These are phyloP conservation scores for Naganishia sp. DNA, from an alignment of 1,284 basidiomycete genomes.

Conservation along the genomic window DNA sequence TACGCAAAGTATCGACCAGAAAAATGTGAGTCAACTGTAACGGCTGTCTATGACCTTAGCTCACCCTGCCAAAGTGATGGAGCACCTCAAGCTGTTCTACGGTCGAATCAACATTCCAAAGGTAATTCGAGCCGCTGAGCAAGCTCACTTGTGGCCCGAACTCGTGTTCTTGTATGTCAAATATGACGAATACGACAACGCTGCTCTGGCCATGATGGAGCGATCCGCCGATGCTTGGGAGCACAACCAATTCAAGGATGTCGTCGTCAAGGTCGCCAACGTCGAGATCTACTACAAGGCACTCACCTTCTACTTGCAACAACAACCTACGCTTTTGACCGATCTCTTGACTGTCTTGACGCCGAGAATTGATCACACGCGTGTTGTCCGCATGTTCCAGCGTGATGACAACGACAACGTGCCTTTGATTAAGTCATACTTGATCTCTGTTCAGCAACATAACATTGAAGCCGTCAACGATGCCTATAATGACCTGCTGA, in stretches of 20 bases:
- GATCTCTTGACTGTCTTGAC: slow-evolving; percentile 91
- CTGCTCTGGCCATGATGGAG: slow-evolving; percentile 83
- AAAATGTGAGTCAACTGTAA: slow-evolving; percentile 64
- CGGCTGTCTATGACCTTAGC: background rate
- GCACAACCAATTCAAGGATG: slow-evolving; percentile 98
- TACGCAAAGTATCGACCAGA: slow-evolving; percentile 96
- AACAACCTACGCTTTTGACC: slow-evolving; percentile 88
- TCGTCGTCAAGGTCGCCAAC: slow-evolving; percentile 92
- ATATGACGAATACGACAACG: slow-evolving; percentile 76
- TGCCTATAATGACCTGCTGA: slow-evolving; percentile 92
- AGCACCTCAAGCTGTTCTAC: slow-evolving; percentile 96
- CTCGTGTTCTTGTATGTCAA: slow-evolving; percentile 97
- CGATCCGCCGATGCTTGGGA: slow-evolving; percentile 97
- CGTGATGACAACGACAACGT: slow-evolving; percentile 87
- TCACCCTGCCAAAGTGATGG: slow-evolving; percentile 71
- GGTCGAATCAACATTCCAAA: slow-evolving; percentile 88
- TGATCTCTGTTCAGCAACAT: slow-evolving; percentile 95
- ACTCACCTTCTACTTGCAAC: slow-evolving; percentile 83
- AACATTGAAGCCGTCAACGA: slow-evolving; percentile 97
- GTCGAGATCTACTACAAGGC: slow-evolving; percentile 83
- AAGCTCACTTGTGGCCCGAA: slow-evolving; percentile 99
- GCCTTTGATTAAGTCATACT: slow-evolving; percentile 90
- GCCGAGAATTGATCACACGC: slow-evolving; percentile 87
- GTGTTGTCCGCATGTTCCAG: slow-evolving; percentile 91
- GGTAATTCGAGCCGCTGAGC: slow-evolving; percentile 92